These are phyloP conservation scores for Naegleria gruberi DNA, from an alignment of 208 protist genomes.

Conservation along the genomic window DNA sequence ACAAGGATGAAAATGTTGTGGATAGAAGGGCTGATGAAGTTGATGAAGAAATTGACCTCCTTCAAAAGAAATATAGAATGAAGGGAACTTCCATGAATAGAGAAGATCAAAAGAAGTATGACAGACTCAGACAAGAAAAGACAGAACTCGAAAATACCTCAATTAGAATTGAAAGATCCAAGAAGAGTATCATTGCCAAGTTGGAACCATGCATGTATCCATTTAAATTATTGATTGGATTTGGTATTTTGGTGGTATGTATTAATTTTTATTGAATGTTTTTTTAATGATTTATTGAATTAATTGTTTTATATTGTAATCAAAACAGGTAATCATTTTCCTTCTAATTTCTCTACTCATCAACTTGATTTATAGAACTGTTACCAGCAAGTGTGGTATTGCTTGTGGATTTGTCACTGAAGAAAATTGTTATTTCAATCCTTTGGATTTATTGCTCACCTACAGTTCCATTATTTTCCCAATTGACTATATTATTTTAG, in stretches of 20 bases:
- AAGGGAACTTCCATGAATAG: background rate
- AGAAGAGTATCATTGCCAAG: background rate
- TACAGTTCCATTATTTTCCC: background rate
- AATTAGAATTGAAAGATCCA: background rate
- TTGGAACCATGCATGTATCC: background rate
- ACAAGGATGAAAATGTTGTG: background rate
- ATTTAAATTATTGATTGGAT: slow-evolving; percentile 10
- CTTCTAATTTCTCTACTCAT: background rate
- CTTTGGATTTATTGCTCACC: background rate
- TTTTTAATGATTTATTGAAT: too few species aligned
- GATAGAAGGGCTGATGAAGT: background rate
- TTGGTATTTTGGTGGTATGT: background rate
- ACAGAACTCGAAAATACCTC: background rate
- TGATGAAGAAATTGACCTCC: background rate
- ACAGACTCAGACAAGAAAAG: background rate
- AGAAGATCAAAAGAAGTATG: slow-evolving; percentile 1
- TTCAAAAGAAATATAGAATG: background rate
- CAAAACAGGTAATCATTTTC: background rate
- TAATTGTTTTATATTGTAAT: too few species aligned
- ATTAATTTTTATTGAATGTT: background rate
- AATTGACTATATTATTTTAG: slow-evolving; percentile 19
- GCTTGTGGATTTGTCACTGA: background rate
- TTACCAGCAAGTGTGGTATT: slow-evolving; percentile 1
- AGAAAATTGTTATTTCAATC: background rate
- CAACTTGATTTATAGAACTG: background rate